phyloP scores from a whole-genome alignment of 441 rosid genomes.

The Theobroma grandiflorum region DNA sequence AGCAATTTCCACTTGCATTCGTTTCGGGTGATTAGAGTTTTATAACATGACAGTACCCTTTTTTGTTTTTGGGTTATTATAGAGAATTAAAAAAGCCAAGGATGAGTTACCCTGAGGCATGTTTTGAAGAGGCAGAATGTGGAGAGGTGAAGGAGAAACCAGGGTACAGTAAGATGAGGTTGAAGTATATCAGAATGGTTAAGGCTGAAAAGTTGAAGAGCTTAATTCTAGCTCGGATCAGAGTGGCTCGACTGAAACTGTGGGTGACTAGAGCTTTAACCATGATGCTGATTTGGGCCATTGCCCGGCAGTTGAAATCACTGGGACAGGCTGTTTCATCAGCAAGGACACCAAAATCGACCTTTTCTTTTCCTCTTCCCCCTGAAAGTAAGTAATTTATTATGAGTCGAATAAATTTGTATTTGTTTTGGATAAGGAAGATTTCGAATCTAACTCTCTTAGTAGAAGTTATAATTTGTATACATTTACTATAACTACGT shows the following conservation, averaged over 20 bases:
- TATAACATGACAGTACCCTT: no score
- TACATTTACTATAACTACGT: background rate
- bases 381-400: constrained; percentile 24
- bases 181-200: constrained; percentile 22
- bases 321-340: constrained; percentile 28
- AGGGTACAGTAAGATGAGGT: constrained; percentile 17
- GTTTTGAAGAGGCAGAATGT: constrained; percentile 10
- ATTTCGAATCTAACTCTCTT: no score
- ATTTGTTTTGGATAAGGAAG: no score
- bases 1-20: background rate
- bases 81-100: constrained; percentile 15
- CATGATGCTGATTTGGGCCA: constrained; percentile 40
- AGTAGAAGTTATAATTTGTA: no score
- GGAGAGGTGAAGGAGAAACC: constrained; percentile 37
- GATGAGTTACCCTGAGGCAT: constrained; percentile 19
- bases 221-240: constrained; percentile 19
- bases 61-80: background rate
- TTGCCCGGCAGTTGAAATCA: constrained; percentile 38
- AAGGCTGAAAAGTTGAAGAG: constrained; percentile 34
- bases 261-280: constrained; percentile 31
- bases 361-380: constrained; percentile 20
- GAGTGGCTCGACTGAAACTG: constrained; percentile 28
- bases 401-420: no score
- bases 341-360: background rate
- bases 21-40: background rate